Percentiles rank a stretch among this genome's conserved stretches.
phyloP scores from a whole-genome alignment of 768 basidiomycete genomes.

The Mycena vitilis region DNA sequence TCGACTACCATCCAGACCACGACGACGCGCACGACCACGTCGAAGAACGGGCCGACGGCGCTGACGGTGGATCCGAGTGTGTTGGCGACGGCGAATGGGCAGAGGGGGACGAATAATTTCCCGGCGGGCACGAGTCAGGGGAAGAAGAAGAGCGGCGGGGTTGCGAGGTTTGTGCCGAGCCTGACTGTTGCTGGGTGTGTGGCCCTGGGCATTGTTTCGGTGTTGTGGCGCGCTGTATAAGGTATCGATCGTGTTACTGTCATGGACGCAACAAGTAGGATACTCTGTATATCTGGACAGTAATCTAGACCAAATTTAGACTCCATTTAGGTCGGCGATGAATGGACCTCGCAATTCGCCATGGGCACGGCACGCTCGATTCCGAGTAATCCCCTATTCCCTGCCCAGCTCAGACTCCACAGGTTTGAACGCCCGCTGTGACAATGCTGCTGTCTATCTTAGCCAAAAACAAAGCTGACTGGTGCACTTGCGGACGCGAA shows the following conservation, averaged over 20 bases:
- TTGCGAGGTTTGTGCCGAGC: constrained; percentile 16
- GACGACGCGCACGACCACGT: constrained; percentile 26
- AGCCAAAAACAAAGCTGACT: too few relatives aligned
- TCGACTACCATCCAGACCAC: constrained; percentile 27
- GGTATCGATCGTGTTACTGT: background rate
- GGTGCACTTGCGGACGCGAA: too few relatives aligned
- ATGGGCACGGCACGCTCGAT: too few relatives aligned
- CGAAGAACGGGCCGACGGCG: background rate
- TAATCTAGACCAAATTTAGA: too few relatives aligned
- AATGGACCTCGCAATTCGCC: too few relatives aligned
- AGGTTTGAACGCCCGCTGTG: too few relatives aligned
- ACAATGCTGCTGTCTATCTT: too few relatives aligned
- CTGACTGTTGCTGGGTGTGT: constrained; percentile 12
- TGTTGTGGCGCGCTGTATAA: constrained; percentile 18
- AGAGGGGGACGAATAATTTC: constrained; percentile 31
- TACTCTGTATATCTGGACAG: too few relatives aligned
- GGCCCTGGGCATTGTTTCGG: constrained; percentile 17
- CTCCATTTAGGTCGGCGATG: too few relatives aligned
- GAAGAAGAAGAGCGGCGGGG: constrained; percentile 18
- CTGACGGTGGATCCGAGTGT: constrained; percentile 14
- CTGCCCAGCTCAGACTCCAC: too few relatives aligned
- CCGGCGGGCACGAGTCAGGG: constrained; percentile 27
- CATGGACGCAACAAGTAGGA: constrained; percentile 12
- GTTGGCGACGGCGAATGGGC: constrained; percentile 34
- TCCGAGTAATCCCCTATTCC: too few relatives aligned